phyloP scores from a whole-genome alignment of 2,329 filamentous ascomycete species.

The Xylaria multiplex region DNA sequence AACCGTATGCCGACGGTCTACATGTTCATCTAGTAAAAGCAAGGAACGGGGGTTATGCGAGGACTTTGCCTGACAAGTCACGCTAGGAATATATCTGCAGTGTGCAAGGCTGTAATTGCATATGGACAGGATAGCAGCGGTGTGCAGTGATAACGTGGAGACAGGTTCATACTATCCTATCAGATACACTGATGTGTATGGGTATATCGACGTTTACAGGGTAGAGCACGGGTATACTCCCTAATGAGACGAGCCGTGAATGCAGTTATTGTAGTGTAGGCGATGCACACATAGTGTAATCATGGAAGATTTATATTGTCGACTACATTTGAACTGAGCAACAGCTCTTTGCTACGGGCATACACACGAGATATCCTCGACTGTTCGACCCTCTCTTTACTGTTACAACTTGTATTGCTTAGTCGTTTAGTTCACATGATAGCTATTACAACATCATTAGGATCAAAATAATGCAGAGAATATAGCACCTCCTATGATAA shows the following conservation, averaged over 20 bases:
- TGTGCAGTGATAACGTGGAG: too few species aligned
- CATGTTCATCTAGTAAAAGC: too few species aligned
- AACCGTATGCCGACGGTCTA: too few species aligned
- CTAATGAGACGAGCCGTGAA: too few species aligned
- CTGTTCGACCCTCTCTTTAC: background rate
- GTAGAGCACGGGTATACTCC: background rate
- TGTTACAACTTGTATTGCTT: background rate
- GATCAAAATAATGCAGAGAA: background rate
- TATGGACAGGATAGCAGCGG: too few species aligned
- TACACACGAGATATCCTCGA: background rate
- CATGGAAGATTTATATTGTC: background rate
- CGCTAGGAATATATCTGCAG: too few species aligned
- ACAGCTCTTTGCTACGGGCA: background rate
- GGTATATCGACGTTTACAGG: background rate
- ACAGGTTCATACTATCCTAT: background rate
- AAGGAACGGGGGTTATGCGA: too few species aligned
- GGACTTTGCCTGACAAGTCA: too few species aligned
- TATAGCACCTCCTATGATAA: background rate
- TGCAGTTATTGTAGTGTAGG: too few species aligned
- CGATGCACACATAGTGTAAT: too few species aligned
- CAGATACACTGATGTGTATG: background rate
- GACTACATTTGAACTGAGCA: background rate
- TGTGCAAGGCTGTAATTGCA: too few species aligned
- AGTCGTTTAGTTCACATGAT: background rate
- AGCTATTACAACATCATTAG: constrained; percentile 7